Conservation (phyloP, 352 stramenopile genomes). For the Aphanomyces cochlioides region DNA sequence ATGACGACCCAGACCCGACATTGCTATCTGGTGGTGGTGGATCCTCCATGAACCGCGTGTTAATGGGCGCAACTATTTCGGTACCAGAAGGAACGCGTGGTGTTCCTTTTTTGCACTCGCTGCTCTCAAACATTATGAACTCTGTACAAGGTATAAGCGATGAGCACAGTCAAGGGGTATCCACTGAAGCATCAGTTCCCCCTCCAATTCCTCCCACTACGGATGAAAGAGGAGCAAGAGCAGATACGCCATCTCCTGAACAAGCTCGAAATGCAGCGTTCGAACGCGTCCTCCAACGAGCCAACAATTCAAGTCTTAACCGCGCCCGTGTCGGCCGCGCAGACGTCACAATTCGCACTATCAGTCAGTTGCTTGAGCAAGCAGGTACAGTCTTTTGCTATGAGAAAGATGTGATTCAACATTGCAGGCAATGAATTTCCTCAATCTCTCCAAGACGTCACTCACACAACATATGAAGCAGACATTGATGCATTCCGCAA, state of each 20-base stretch:
- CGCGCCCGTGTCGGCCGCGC: background rate
- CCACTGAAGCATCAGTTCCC: background rate
- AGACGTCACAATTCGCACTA: background rate
- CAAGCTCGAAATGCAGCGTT: background rate
- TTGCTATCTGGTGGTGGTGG: background rate
- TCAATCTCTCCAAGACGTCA: background rate
- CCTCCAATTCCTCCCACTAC: background rate
- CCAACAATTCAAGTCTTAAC: background rate
- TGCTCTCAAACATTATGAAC: conserved; percentile 76
- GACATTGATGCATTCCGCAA: conserved; percentile 44
- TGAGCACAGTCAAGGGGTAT: conserved; percentile 11
- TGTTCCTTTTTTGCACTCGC: conserved; percentile 81
- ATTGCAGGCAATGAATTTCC: background rate
- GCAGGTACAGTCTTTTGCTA: background rate
- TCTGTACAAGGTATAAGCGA: conserved; percentile 38
- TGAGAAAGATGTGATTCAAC: background rate
- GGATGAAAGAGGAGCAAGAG: background rate
- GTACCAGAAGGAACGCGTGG: conserved; percentile 58
- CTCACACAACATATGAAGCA: conserved; percentile 17
- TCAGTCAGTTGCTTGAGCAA: background rate
- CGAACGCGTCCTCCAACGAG: conserved; percentile 13
- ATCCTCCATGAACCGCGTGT: conserved; percentile 38
- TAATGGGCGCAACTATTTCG: conserved; percentile 76
- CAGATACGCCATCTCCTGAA: background rate
- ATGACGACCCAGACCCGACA: conserved; percentile 69